These are phyloP conservation scores for Talaromyces liani DNA, from an alignment of 495 filamentous ascomycete genomes.

Conservation along the genomic window DNA sequence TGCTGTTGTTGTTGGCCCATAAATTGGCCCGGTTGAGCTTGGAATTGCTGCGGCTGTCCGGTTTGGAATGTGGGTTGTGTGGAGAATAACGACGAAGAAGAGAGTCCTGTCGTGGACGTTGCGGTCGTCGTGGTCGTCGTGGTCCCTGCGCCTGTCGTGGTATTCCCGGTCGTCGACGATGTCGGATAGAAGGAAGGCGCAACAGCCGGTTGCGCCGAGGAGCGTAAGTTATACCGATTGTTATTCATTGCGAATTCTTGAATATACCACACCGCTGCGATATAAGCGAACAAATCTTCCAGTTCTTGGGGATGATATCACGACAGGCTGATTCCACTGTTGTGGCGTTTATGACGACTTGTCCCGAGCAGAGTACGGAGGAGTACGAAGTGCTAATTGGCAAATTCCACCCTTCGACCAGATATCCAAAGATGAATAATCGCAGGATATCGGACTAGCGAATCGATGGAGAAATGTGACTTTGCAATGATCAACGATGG, in stretches of 20 bases:
- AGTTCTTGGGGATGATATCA: not conserved
- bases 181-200: conserved; percentile 1
- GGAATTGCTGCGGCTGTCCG: not conserved
- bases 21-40: not conserved
- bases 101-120: not conserved
- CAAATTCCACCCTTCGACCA: not conserved
- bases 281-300: not conserved
- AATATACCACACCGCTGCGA: not conserved
- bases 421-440: not conserved
- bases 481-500: not conserved
- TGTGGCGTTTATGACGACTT: not conserved
- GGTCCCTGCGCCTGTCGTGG: not conserved
- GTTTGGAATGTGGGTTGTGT: not conserved
- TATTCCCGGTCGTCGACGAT: not conserved
- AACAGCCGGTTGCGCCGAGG: not conserved
- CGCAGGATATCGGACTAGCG: not conserved
- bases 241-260: not conserved
- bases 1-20: not conserved
- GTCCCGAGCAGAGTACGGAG: not conserved
- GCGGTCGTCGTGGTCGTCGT: conserved; percentile 16
- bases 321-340: not conserved
- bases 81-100: not conserved
- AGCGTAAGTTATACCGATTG: conserved; percentile 7
- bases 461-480: not conserved
- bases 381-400: not conserved